Conservation (phyloP, 768 basidiomycete species). For the Sarcodon sp. region DNA sequence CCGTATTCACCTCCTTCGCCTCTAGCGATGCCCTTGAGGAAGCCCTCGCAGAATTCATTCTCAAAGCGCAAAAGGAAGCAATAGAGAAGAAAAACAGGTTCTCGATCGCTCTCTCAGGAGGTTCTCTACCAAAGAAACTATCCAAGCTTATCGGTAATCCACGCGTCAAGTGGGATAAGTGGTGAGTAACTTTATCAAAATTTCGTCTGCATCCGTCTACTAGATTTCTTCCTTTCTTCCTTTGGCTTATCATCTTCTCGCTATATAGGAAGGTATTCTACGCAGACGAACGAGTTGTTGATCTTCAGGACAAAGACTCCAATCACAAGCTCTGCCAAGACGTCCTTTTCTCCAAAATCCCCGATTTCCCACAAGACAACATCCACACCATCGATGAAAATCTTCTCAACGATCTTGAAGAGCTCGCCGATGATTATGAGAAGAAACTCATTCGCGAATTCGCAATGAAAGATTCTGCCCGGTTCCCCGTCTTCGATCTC, state of each 20-base stretch:
- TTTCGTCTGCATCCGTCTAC: not conserved
- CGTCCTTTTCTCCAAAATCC: conserved; percentile 71
- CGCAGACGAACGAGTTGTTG: conserved; percentile 91
- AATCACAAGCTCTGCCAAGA: conserved; percentile 72
- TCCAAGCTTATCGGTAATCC: conserved; percentile 49
- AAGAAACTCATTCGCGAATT: conserved; percentile 81
- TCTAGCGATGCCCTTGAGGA: conserved; percentile 38
- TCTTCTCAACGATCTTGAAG: conserved; percentile 62
- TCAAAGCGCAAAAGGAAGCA: conserved; percentile 82
- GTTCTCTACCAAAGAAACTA: conserved; percentile 79
- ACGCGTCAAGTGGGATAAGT: conserved; percentile 85
- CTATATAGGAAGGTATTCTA: conserved; percentile 87
- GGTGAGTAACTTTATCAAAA: conserved; percentile 34
- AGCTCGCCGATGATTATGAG: conserved; percentile 73
- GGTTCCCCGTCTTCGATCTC: conserved; percentile 96
- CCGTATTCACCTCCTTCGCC: conserved; percentile 65
- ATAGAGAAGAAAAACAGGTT: conserved; percentile 84
- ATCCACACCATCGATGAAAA: conserved; percentile 74
- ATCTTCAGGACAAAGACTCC: conserved; percentile 85
- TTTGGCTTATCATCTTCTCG: not conserved
- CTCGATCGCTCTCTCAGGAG: conserved; percentile 89
- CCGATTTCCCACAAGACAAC: conserved; percentile 51
- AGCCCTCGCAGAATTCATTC: conserved; percentile 68
- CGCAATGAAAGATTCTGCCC: conserved; percentile 84
- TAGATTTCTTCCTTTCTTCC: not conserved